These are phyloP conservation scores for Articulospora tetracladia DNA, from an alignment of 495 filamentous ascomycete species.

Conservation along the genomic window DNA sequence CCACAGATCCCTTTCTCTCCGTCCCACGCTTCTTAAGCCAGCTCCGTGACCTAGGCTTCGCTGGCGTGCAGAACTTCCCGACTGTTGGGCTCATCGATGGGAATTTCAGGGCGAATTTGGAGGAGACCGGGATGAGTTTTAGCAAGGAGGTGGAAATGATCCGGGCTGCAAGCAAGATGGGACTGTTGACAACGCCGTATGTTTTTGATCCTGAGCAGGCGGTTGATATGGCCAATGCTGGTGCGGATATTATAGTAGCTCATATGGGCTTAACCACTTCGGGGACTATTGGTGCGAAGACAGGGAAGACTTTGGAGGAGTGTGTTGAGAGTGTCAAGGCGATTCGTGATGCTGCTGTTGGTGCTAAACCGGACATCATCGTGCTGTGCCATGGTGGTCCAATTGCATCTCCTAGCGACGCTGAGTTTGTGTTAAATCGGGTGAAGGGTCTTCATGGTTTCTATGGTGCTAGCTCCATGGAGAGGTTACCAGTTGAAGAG, in stretches of 20 bases:
- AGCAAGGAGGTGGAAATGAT: conserved; percentile 63
- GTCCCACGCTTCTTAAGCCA: conserved; percentile 54
- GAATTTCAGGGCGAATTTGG: conserved; percentile 58
- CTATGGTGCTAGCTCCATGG: conserved; percentile 69
- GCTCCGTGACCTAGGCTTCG: conserved; percentile 55
- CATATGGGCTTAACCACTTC: conserved; percentile 67
- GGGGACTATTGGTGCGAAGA: conserved; percentile 58
- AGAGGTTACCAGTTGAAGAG: conserved; percentile 64
- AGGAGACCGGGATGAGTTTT: conserved; percentile 70
- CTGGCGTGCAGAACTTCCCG: conserved; percentile 70
- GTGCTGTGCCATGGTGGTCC: conserved; percentile 69
- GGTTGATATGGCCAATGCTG: conserved; percentile 54
- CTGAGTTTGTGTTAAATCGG: conserved; percentile 54
- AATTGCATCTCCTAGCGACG: conserved; percentile 58
- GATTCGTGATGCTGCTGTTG: conserved; percentile 55
- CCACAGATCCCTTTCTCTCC: conserved; percentile 59
- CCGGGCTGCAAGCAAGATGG: conserved; percentile 47
- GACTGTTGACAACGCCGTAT: conserved; percentile 63
- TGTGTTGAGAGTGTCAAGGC: conserved; percentile 55
- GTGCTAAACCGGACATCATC: conserved; percentile 53
- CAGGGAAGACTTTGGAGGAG: conserved; percentile 57
- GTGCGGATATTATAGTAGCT: conserved; percentile 64
- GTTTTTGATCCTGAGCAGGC: conserved; percentile 60
- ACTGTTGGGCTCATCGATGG: conserved; percentile 71
- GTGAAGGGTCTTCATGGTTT: conserved; percentile 64